Evolutionary conservation across 441 rosid genomes (phyloP).

Genomic region (Monsonia emarginata): DNA sequence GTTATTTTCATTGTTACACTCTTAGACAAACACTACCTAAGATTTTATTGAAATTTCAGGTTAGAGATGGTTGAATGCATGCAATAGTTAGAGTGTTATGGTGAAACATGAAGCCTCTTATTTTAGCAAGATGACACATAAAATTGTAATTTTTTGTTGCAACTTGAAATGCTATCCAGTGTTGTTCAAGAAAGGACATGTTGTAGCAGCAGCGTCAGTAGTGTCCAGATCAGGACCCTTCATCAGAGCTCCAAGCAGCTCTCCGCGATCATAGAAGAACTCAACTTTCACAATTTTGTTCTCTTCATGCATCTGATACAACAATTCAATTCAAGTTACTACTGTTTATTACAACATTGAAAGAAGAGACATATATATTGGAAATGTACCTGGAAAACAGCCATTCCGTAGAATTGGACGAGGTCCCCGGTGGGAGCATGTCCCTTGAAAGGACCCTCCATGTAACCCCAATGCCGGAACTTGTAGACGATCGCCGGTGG

Average conservation of each 20-base stretch:
- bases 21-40: no score
- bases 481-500: slow-evolving; percentile 48
- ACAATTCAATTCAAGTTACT: no score
- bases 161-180: slow-evolving; percentile 22
- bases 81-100: no score
- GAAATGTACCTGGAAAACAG: slow-evolving; percentile 29
- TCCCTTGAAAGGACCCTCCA: slow-evolving; percentile 67
- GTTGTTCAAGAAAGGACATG: slow-evolving; percentile 38
- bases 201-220: slow-evolving; percentile 13
- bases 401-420: slow-evolving; percentile 35
- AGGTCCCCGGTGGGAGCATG: slow-evolving; percentile 47
- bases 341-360: no score
- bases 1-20: no score
- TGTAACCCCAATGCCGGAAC: slow-evolving; percentile 69
- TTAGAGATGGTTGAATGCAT: no score
- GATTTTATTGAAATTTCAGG: no score
- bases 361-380: no score
- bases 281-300: neutral
- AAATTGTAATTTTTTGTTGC: neutral
- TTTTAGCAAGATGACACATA: no score
- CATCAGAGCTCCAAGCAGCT: neutral
- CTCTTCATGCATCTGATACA: neutral
- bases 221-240: neutral
- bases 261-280: slow-evolving; percentile 1
- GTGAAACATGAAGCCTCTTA: no score